These are phyloP conservation scores for Pyrenophora teres DNA, from an alignment of 2,329 filamentous ascomycete genomes.

Conservation along the genomic window DNA sequence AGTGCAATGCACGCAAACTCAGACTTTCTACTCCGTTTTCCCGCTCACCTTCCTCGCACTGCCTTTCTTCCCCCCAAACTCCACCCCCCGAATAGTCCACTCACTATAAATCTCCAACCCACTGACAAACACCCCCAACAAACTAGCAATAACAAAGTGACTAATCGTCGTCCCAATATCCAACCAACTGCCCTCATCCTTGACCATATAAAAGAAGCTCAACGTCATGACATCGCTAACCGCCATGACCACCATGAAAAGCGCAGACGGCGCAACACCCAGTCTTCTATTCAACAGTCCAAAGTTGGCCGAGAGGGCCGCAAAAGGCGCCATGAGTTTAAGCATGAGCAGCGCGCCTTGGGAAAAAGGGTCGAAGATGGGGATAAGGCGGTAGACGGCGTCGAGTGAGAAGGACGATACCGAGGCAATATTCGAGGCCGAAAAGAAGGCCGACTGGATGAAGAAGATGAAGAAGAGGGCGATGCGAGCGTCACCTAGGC, in stretches of 20 bases:
- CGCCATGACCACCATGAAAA: conserved; percentile 89
- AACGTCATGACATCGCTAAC: conserved; percentile 89
- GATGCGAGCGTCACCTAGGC: conserved; percentile 81
- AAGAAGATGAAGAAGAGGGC: conserved; percentile 95
- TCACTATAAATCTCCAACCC: conserved; percentile 84
- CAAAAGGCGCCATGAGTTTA: conserved; percentile 93
- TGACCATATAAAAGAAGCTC: conserved; percentile 97
- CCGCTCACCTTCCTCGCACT: neutral
- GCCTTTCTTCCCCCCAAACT: conserved; percentile 56
- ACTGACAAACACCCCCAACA: conserved; percentile 88
- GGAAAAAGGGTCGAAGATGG: conserved; percentile 90
- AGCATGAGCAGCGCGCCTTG: conserved; percentile 85
- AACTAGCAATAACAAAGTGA: conserved; percentile 90
- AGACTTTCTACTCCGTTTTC: conserved; percentile 3
- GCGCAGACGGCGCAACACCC: conserved; percentile 80
- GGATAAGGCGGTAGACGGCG: conserved; percentile 82
- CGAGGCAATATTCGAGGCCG: conserved; percentile 93
- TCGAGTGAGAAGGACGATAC: conserved; percentile 93
- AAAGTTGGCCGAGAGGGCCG: conserved; percentile 88
- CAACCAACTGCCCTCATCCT: conserved; percentile 94
- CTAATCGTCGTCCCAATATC: conserved; percentile 97
- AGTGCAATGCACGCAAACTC: neutral
- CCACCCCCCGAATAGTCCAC: conserved; percentile 78
- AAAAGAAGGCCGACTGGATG: conserved; percentile 94
- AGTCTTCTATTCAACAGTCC: conserved; percentile 86